phyloP scores from a whole-genome alignment of 768 basidiomycete species.

The Kwoniella dendrophila region DNA sequence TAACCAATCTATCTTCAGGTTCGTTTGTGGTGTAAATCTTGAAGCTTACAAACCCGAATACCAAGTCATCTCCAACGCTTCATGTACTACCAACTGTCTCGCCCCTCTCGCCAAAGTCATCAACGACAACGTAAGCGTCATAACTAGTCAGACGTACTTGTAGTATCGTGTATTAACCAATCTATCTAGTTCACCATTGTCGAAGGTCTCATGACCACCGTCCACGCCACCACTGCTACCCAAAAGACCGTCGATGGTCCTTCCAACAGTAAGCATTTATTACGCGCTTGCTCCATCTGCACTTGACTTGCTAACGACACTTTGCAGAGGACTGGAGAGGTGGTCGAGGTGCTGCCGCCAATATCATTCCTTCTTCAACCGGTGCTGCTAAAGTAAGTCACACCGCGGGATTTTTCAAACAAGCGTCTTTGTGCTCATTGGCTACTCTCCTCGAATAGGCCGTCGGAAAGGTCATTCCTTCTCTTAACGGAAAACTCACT shows the following conservation, averaged over 20 bases:
- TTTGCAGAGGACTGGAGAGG: constrained; percentile 56
- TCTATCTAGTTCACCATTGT: constrained; percentile 71
- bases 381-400: constrained; percentile 79
- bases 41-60: constrained; percentile 85
- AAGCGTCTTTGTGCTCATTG: not conserved
- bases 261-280: constrained; percentile 64
- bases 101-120: constrained; percentile 99
- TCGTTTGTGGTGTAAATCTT: constrained; percentile 75
- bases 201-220: constrained; percentile 98
- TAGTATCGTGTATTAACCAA: not conserved
- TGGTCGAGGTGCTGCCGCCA: constrained; percentile 84
- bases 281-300: not conserved
- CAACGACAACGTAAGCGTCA: constrained; percentile 70
- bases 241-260: constrained; percentile 69
- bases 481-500: constrained; percentile 95
- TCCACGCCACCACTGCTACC: constrained; percentile 94
- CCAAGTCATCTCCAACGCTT: constrained; percentile 93
- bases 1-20: constrained; percentile 27
- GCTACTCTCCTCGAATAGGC: constrained; percentile 60
- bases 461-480: constrained; percentile 96
- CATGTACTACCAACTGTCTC: constrained; percentile 99
- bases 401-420: not conserved
- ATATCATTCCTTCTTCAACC: constrained; percentile 99
- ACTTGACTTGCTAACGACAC: not conserved
- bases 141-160: constrained; percentile 4